These are phyloP conservation scores for Lentinula sp. DNA, from an alignment of 768 basidiomycete species.

Conservation along the genomic window DNA sequence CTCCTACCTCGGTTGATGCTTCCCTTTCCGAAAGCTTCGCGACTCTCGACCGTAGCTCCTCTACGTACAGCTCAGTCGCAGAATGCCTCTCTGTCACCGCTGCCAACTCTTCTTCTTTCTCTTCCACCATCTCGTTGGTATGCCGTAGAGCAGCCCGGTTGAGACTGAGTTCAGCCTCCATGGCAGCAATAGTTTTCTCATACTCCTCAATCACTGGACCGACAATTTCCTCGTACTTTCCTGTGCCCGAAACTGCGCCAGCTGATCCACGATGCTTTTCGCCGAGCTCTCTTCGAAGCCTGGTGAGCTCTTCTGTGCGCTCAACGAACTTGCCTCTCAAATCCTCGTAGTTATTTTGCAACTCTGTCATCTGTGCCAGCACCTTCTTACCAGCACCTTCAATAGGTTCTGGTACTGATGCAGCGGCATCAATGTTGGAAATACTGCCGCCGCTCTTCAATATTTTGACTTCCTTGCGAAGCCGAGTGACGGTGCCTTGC, in stretches of 20 bases:
- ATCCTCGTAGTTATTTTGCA: conserved; percentile 83
- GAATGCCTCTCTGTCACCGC: conserved; percentile 63
- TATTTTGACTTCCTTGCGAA: conserved; percentile 81
- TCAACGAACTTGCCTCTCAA: conserved; percentile 81
- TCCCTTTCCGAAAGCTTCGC: conserved; percentile 85
- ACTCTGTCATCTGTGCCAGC: conserved; percentile 72
- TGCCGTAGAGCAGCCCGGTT: conserved; percentile 83
- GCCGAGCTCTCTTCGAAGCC: conserved; percentile 72
- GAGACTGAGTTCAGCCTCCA: conserved; percentile 88
- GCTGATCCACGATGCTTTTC: conserved; percentile 59
- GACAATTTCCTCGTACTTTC: conserved; percentile 87
- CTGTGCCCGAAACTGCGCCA: conserved; percentile 62
- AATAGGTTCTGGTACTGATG: conserved; percentile 23
- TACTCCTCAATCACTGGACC: conserved; percentile 99
- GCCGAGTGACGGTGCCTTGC: conserved; percentile 76
- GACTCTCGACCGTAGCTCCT: conserved; percentile 76
- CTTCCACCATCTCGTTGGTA: conserved; percentile 89
- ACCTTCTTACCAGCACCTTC: conserved; percentile 73
- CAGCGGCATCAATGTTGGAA: conserved; percentile 19
- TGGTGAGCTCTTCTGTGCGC: conserved; percentile 82
- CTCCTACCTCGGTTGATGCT: conserved; percentile 78
- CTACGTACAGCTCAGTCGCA: conserved; percentile 80
- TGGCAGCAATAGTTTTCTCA: conserved; percentile 91
- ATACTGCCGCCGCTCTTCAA: conserved; percentile 57
- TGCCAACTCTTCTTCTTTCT: conserved; percentile 79